Evolutionary conservation across 2,329 filamentous ascomycete species (phyloP).

Genomic region (Aspergillus nomiae): DNA sequence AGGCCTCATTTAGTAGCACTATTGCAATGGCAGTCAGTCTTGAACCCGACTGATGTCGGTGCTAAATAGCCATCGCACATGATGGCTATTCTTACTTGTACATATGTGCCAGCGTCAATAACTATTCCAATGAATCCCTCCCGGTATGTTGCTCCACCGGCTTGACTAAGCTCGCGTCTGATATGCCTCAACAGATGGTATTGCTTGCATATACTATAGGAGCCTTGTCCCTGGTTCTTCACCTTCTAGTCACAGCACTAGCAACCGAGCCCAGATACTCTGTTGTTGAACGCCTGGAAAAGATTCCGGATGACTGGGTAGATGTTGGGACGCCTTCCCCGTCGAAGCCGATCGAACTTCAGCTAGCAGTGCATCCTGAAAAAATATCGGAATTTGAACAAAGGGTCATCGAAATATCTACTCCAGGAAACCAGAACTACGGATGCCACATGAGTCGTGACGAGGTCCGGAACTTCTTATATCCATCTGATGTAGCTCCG

Average conservation of each 20-base stretch:
- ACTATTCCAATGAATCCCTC: not conserved
- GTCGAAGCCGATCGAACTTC: slow-evolving; percentile 49
- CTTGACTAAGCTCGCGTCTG: not conserved
- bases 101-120: too few species aligned
- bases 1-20: not conserved
- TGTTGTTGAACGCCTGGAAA: slow-evolving; percentile 32
- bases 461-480: slow-evolving; percentile 57
- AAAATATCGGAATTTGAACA: slow-evolving; percentile 58
- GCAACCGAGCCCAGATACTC: slow-evolving; percentile 16
- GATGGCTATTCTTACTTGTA: too few species aligned
- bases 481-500: slow-evolving; percentile 53
- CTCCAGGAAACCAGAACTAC: slow-evolving; percentile 60
- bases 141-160: not conserved
- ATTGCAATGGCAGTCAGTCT: not conserved
- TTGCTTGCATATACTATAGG: slow-evolving; percentile 8
- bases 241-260: slow-evolving; percentile 2
- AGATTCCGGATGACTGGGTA: slow-evolving; percentile 38
- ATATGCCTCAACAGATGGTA: slow-evolving; percentile 10
- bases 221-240: slow-evolving; percentile 16
- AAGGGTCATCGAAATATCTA: slow-evolving; percentile 62
- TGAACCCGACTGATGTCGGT: not conserved
- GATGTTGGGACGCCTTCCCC: slow-evolving; percentile 29
- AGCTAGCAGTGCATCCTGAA: slow-evolving; percentile 53
- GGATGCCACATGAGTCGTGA: slow-evolving; percentile 65
- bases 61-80: not conserved